phyloP scores from a whole-genome alignment of 2,329 filamentous ascomycete genomes.

The Xylaria sp. region DNA sequence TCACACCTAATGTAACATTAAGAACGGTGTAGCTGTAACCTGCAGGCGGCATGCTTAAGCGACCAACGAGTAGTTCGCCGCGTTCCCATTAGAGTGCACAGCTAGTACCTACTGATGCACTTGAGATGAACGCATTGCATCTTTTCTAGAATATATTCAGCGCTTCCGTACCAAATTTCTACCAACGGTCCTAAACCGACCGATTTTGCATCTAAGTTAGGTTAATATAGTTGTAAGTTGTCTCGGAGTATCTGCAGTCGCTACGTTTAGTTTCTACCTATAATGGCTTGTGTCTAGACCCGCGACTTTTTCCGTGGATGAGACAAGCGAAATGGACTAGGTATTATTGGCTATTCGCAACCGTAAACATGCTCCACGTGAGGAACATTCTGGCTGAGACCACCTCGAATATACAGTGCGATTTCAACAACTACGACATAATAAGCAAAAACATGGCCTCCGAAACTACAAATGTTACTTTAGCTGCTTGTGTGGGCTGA shows the following conservation, averaged over 20 bases:
- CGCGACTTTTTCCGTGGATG: background rate
- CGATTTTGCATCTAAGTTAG: background rate
- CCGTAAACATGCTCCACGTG: background rate
- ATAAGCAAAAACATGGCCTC: conserved; percentile 13
- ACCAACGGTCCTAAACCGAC: background rate
- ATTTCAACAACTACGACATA: background rate
- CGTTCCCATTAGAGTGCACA: conserved; percentile 4
- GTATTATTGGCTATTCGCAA: background rate
- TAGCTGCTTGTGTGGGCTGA: background rate
- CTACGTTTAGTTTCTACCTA: background rate
- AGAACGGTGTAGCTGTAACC: conserved; percentile 10
- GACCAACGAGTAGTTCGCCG: background rate
- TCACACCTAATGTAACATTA: conserved; percentile 3
- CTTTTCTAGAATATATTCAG: background rate
- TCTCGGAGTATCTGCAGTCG: background rate
- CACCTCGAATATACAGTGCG: background rate
- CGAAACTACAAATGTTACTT: conserved; percentile 4
- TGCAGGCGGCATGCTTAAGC: conserved; percentile 6
- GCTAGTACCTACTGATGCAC: background rate
- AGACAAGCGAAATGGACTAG: background rate
- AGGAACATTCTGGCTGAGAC: background rate
- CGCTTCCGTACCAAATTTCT: background rate
- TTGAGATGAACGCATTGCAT: no score
- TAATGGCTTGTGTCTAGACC: background rate
- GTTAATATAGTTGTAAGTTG: conserved; percentile 8